Conservation (phyloP, 2,329 filamentous ascomycete genomes). For the Cyphellophora attinorum region DNA sequence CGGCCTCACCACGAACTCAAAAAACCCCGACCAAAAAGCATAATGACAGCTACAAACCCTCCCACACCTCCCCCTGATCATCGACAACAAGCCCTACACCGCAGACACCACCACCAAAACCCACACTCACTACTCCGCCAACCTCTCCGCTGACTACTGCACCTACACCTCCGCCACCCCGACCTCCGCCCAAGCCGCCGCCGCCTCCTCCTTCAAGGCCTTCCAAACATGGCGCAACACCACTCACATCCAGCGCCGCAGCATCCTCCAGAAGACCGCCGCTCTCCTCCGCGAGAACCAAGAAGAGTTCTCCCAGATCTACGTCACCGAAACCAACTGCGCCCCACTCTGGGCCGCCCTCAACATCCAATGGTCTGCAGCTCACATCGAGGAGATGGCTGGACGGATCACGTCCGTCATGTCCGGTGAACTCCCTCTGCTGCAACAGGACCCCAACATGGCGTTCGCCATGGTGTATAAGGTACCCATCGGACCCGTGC, state of each 20-base stretch:
- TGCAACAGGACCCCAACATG: slow-evolving; percentile 18
- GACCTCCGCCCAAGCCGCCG: slow-evolving; percentile 1
- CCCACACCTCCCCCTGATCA: slow-evolving; percentile 4
- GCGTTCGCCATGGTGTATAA: slow-evolving; percentile 23
- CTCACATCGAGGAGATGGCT: slow-evolving; percentile 5
- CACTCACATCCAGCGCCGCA: slow-evolving; percentile 1
- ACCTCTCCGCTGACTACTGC: slow-evolving; percentile 2
- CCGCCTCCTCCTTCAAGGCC: slow-evolving; percentile 2
- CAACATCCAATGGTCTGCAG: slow-evolving; percentile 1
- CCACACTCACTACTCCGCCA: slow-evolving; percentile 1
- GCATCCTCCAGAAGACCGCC: slow-evolving; percentile 5
- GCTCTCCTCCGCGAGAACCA: slow-evolving; percentile 1
- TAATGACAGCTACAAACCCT: too few species aligned
- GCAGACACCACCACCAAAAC: neutral
- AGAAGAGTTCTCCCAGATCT: slow-evolving; percentile 2
- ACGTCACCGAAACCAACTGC: slow-evolving; percentile 5
- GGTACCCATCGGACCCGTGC: slow-evolving; percentile 19
- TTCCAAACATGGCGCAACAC: slow-evolving; percentile 4
- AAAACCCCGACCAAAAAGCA: too few species aligned
- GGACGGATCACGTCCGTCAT: slow-evolving; percentile 2
- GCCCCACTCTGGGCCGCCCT: slow-evolving; percentile 1
- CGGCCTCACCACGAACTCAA: too few species aligned
- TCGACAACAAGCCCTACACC: slow-evolving; percentile 4
- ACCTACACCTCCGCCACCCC: slow-evolving; percentile 2
- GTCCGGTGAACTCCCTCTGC: slow-evolving; percentile 17